A percentile compares a stretch with the other conserved stretches of the same genome.
These are phyloP conservation scores for Puccinia horiana DNA, from an alignment of 1,284 basidiomycete genomes.

Conservation along the genomic window DNA sequence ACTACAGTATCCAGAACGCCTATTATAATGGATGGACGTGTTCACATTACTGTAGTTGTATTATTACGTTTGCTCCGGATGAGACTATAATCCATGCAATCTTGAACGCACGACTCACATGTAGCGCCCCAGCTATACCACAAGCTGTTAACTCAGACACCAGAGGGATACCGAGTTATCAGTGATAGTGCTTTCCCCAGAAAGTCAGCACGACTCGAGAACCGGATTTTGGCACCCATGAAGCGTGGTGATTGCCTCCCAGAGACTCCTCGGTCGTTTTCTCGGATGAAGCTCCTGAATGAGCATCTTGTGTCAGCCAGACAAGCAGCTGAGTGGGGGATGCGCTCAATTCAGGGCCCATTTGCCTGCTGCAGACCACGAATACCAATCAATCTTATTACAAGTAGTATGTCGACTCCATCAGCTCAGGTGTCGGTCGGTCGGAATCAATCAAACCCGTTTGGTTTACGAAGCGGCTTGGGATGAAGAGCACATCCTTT, in stretches of 20 bases:
- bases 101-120: slow-evolving; percentile 56
- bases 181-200: neutral
- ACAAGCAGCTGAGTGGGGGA: slow-evolving; percentile 12
- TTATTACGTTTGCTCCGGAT: neutral
- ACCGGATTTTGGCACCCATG: too few species aligned
- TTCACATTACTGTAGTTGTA: neutral
- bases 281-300: neutral
- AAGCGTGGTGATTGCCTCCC: neutral
- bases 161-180: neutral
- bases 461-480: neutral
- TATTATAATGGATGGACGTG: neutral
- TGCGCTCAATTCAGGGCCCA: neutral
- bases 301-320: neutral
- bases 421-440: neutral
- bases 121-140: neutral
- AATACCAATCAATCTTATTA: neutral
- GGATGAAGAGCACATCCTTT: neutral
- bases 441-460: too few species aligned
- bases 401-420: neutral
- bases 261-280: neutral
- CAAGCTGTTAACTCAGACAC: neutral
- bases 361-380: neutral
- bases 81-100: slow-evolving; percentile 57
- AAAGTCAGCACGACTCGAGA: neutral
- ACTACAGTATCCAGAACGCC: neutral